Evolutionary conservation across 495 filamentous ascomycete species (phyloP), one percentile per base, ranked within the genome.

Genomic region (Hypoxylon fuscum): DNA sequence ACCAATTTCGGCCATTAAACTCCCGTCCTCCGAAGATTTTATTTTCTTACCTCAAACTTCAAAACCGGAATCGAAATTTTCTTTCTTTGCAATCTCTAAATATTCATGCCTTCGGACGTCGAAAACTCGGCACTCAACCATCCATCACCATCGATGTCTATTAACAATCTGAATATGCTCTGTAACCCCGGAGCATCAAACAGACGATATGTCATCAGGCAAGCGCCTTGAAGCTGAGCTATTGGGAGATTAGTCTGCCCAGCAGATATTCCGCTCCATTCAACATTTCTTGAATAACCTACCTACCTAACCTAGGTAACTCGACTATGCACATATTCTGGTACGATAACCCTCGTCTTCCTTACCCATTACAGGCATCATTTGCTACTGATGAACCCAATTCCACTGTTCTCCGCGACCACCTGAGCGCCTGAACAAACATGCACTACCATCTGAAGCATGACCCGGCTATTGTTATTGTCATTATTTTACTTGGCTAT

Each of bases 381-480:
- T 43, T 14, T 42, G 69, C 69, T 72, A 70, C 47, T 72, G 69
- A 72, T 72, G 69, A 72, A 51, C 27, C 38, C 27, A 61, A 63
- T 68, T 62, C 74, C 76, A 81, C 76, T 66, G 77, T 79, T 80
- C 76, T 51, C 53, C 73, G 93, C 84, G 88, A 97, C 83, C 76
- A 79, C 85, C 86, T 93, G 94, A 93, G 89, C 92, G 90, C 80
- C 80, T 79, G 88, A 90, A 95, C 89, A 88, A 77, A 96, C 93
- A 98, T 98, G 94, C 94, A 98, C 88, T 89, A 98, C 94, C 94
- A 96, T 97, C 94, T 98, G 94, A 98, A 70, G 64, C 52, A 59
- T 59, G 49, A 67, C 53, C 53, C 68, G 56, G 72, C 27, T 49
- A 59, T 61, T 54, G 49, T 25, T 55, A 38, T 59, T 61, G 32